Evolutionary conservation across 331 rosid genomes (phyloP).

Genomic region (Arachis monticola): DNA sequence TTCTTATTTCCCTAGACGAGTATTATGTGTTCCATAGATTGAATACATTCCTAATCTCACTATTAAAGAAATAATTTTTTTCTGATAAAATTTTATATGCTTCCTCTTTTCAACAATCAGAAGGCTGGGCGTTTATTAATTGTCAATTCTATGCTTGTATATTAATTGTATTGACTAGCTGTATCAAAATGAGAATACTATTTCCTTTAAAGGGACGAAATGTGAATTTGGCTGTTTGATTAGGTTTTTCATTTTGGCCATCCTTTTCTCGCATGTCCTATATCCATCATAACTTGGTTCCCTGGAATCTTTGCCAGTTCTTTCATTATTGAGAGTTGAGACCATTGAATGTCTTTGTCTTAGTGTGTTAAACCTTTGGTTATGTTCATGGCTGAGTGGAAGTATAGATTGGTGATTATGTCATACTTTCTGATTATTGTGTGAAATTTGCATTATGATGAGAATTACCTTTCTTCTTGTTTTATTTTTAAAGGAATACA

Average conservation of each 20-base stretch:
- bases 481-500: slow-evolving; percentile 62
- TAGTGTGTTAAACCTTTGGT: background rate
- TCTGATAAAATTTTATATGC: background rate
- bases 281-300: background rate
- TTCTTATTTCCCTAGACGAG: background rate
- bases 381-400: slow-evolving; percentile 14
- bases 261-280: background rate
- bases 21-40: background rate
- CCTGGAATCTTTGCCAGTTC: slow-evolving; percentile 1
- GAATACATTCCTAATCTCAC: background rate
- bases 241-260: slow-evolving; percentile 4
- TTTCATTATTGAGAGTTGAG: background rate
- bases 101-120: background rate
- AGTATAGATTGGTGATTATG: slow-evolving; percentile 23
- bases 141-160: background rate
- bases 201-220: background rate
- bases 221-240: background rate
- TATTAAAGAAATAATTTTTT: slow-evolving; percentile 2
- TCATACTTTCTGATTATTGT: slow-evolving; percentile 25
- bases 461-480: slow-evolving; percentile 14
- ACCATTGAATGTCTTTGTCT: background rate
- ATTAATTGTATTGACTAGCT: background rate
- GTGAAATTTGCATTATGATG: slow-evolving; percentile 25
- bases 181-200: background rate
- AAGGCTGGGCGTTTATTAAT: background rate